These are phyloP conservation scores for Leccinum brunneo-olivaceum DNA, from an alignment of 1,284 basidiomycete genomes.

Conservation along the genomic window DNA sequence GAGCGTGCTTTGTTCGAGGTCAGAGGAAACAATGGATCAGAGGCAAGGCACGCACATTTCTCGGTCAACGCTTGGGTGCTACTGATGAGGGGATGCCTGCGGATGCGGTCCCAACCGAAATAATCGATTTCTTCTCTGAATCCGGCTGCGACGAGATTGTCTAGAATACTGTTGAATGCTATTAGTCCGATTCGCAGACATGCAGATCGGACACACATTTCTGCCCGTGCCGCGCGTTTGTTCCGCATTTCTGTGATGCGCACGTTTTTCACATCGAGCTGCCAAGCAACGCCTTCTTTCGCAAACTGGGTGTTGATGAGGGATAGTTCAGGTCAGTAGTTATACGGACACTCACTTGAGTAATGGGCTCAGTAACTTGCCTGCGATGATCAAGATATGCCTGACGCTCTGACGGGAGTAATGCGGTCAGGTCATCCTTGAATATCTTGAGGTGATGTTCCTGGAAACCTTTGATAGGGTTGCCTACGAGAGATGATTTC, in stretches of 20 bases:
- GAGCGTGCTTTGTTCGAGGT: conserved; percentile 17
- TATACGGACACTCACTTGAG: conserved; percentile 10
- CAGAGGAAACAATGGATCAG: neutral
- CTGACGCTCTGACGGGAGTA: conserved; percentile 15
- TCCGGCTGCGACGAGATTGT: conserved; percentile 13
- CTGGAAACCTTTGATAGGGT: conserved; percentile 22
- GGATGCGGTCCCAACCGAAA: conserved; percentile 29
- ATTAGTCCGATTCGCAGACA: conserved; percentile 10
- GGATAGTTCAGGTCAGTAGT: neutral
- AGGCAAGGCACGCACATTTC: conserved; percentile 9
- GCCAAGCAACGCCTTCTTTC: conserved; percentile 21
- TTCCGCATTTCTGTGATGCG: conserved; percentile 19
- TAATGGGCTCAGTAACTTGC: conserved; percentile 7
- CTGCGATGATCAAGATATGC: conserved; percentile 18
- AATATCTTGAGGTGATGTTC: conserved; percentile 16
- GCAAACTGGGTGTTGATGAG: conserved; percentile 23
- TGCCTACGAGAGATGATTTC: conserved; percentile 17
- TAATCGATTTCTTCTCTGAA: conserved; percentile 24
- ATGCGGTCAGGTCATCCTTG: conserved; percentile 11
- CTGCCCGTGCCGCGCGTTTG: conserved; percentile 23
- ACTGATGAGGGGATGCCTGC: conserved; percentile 25
- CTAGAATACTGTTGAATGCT: conserved; percentile 14
- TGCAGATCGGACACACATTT: conserved; percentile 15
- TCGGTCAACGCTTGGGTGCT: conserved; percentile 19
- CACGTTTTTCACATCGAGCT: conserved; percentile 13